Evolutionary conservation across 192 early-diverging fungal genomes (phyloP), one percentile per base, ranked within the genome.

Genomic region (Coemansia sp.): DNA sequence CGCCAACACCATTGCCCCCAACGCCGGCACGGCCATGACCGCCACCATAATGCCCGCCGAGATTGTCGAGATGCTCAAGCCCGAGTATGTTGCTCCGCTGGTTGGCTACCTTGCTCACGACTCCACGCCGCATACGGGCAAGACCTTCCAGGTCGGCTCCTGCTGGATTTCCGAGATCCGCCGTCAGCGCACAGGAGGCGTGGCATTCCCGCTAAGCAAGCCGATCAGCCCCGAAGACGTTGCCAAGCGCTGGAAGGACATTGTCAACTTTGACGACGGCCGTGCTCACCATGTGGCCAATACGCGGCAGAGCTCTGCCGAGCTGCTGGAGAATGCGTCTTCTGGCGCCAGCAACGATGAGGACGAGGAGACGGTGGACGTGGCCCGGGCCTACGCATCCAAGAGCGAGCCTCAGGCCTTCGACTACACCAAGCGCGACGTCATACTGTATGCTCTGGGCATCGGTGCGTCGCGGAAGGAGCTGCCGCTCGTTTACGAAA

Each of bases 41-140:
- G 96, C 94, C 55, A 97, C 94, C 44, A 80, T 98, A 55, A 85
- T 97, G 85, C 93, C 94, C 9, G 90, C 91, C 23, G 96, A 98
- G 52, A 87, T 97, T 69, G 87, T 96, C 51, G 92, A 91, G 43
- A 88, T 91, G 44, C 84, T 98, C 53, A 97, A 98, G 80, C 93
- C 96, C 47, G 92, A 95, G 31, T 97, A 92, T 69, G 90, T 97
- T 44, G 93, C 94, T 3, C 94, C 96, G 46, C 78, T 98, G 14
- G 89, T 98, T 45, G 94, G 84, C 6, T 97, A 85, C 62, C 83
- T 98, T 37, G 85, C 81, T 36, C 94, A 97, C 77, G 89, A 91
- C 52, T 75, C 83, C 20, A 83, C 80, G 39, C 75, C 76, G 23
- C 86, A 89, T 54, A 91, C 85, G 43, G 93, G 94, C 44, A 81